phyloP scores from a whole-genome alignment of 352 stramenopile genomes.

The Hyaloperonospora brassicae region DNA sequence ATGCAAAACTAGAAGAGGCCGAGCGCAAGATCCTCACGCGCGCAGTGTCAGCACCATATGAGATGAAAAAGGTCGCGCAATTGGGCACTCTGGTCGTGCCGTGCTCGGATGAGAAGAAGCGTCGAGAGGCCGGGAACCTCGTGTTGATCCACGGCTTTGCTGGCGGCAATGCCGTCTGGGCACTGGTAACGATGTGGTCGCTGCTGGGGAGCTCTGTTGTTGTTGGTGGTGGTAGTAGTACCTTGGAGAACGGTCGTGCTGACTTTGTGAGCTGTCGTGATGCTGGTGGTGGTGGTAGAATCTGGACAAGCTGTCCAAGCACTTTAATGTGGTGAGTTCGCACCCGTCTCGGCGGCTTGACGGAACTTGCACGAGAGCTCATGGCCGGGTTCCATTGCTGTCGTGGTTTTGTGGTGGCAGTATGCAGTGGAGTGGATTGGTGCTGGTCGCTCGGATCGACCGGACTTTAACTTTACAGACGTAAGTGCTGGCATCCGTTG shows the following conservation, averaged over 20 bases:
- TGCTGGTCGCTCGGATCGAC: constrained; percentile 66
- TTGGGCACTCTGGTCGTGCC: constrained; percentile 76
- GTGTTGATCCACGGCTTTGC: constrained; percentile 80
- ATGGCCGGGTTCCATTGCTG: neutral
- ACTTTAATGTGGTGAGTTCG: constrained; percentile 76
- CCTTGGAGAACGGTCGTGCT: neutral
- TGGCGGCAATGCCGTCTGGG: constrained; percentile 73
- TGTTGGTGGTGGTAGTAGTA: neutral
- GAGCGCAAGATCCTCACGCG: constrained; percentile 58
- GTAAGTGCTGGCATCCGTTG: constrained; percentile 22
- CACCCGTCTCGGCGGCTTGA: neutral
- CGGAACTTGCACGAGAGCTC: no score
- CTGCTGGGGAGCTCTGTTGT: neutral
- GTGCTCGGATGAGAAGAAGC: constrained; percentile 51
- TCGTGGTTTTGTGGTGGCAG: constrained; percentile 17
- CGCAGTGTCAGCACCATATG: constrained; percentile 38
- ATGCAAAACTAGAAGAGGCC: constrained; percentile 46
- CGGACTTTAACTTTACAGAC: constrained; percentile 60
- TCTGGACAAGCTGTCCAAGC: constrained; percentile 55
- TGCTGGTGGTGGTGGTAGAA: constrained; percentile 31
- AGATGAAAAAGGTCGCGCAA: constrained; percentile 73
- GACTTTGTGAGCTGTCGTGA: neutral
- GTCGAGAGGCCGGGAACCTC: constrained; percentile 48
- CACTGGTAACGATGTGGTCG: constrained; percentile 30
- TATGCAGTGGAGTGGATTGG: constrained; percentile 84